Base-by-base conservation (phyloP, 208 protist species). In the Acanthamoeba healyi region DNA sequence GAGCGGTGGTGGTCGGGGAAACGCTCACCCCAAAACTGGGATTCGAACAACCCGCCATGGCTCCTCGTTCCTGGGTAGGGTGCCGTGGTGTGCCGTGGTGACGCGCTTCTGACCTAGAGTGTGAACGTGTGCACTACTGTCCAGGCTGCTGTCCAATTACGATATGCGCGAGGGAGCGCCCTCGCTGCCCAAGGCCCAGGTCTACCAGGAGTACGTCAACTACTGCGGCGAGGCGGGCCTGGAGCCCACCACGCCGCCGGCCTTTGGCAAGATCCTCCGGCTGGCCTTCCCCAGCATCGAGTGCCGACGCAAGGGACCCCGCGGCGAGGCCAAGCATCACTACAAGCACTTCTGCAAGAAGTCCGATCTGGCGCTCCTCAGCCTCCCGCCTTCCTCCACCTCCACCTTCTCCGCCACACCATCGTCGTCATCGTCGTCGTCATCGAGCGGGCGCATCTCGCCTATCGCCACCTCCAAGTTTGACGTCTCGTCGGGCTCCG, bases 251-350 rank as follows among this genome's bases (percentile, higher is more conserved):
- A 93, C 87, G n/a, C 61, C 61, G 6, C 87, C 87, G 2, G 87
- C 87, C 32, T 93, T 93, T 77, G 87, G 87, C 38, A 93, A 93
- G 87, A 54, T 93, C 24, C 42, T 93, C 26, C 36, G 63, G 2
- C 7, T 54, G n/a, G 87, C 87, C 87, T 93, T 93, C 34, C 87
- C 87, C 12, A 56, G n/a, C 26, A 44, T 93, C 87, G 46, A 93
- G 44, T 93, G 87, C 58, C 24, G 65, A 24, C 32, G 87, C 24
- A 70, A 77, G 46, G 87, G 87, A 14, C 87, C 87, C 10, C 56
- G 87, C 1, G 63, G 87, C 56, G 46, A 93, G 36, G 63, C 87
- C 82, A 89, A 89, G 49, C 82, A 89, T 65, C 82, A 89, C 56
- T 89, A 89, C 56, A 70, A 70, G 82, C 82, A 89, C 36, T 67